phyloP scores from a whole-genome alignment of 495 filamentous ascomycete genomes.

The Neurospora pannonica region DNA sequence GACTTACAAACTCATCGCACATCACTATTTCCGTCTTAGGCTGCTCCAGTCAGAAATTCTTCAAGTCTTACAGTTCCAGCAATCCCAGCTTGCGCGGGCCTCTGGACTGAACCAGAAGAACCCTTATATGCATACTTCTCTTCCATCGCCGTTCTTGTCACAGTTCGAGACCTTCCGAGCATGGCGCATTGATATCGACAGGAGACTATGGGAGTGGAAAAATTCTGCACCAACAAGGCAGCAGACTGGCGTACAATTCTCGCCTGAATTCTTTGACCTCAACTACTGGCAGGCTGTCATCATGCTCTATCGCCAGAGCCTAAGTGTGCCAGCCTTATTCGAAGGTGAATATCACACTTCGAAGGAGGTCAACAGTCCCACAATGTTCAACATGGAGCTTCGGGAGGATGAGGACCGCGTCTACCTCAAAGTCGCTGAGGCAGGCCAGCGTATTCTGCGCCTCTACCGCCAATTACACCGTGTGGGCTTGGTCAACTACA shows the following conservation, averaged over 20 bases:
- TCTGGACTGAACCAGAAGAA: slow-evolving; percentile 51
- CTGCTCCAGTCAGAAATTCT: slow-evolving; percentile 91
- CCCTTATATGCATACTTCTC: slow-evolving; percentile 64
- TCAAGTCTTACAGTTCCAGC: slow-evolving; percentile 85
- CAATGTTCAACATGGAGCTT: slow-evolving; percentile 38
- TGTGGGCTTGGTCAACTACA: slow-evolving; percentile 85
- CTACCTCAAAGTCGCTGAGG: slow-evolving; percentile 88
- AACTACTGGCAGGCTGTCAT: slow-evolving; percentile 99
- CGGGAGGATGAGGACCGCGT: slow-evolving; percentile 84
- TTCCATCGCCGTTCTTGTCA: slow-evolving; percentile 76
- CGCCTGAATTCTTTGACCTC: slow-evolving; percentile 75
- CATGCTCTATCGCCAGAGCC: slow-evolving; percentile 86
- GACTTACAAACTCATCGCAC: slow-evolving; percentile 79
- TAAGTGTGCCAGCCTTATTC: slow-evolving; percentile 77
- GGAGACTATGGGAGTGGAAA: slow-evolving; percentile 78
- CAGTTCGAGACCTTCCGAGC: slow-evolving; percentile 77
- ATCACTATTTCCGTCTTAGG: slow-evolving; percentile 88
- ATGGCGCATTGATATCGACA: slow-evolving; percentile 84
- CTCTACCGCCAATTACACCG: slow-evolving; percentile 86
- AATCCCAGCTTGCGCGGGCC: slow-evolving; percentile 54
- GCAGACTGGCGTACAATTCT: slow-evolving; percentile 80
- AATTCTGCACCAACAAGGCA: slow-evolving; percentile 63
- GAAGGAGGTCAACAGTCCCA: slow-evolving; percentile 43
- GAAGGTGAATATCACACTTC: slow-evolving; percentile 67
- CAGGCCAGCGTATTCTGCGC: slow-evolving; percentile 83